Evolutionary conservation across 306 rosid species (phyloP).

Genomic region (Quercus rubra): DNA sequence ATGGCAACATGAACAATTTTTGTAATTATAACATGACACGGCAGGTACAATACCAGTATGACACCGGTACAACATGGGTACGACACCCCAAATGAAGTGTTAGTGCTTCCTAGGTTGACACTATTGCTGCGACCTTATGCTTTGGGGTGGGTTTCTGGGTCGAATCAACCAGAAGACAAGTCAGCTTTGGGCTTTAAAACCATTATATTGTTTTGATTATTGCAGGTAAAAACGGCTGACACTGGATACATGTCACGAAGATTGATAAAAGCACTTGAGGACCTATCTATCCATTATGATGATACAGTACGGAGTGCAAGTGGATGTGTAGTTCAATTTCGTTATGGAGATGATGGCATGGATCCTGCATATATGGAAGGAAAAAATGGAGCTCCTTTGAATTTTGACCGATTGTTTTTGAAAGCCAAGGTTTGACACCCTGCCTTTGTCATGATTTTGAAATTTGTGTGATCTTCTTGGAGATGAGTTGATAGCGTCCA

Average conservation of each 20-base stretch:
- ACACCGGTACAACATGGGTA: too few species aligned
- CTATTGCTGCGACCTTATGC: not conserved
- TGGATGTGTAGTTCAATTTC: slow-evolving; percentile 73
- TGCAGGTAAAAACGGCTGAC: slow-evolving; percentile 98
- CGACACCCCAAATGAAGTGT: too few species aligned
- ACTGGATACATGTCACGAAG: slow-evolving; percentile 98
- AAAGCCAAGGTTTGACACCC: slow-evolving; percentile 64
- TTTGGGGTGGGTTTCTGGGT: slow-evolving; percentile 8
- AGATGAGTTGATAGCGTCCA: not conserved
- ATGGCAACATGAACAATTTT: too few species aligned
- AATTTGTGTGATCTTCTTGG: slow-evolving; percentile 13
- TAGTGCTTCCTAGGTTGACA: too few species aligned
- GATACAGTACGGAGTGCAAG: slow-evolving; percentile 77
- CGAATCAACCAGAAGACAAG: not conserved
- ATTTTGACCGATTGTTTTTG: slow-evolving; percentile 69
- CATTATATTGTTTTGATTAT: slow-evolving; percentile 9
- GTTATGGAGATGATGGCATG: slow-evolving; percentile 97
- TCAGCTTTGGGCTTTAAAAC: slow-evolving; percentile 6
- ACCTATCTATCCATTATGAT: slow-evolving; percentile 79
- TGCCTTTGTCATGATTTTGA: slow-evolving; percentile 9
- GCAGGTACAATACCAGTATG: too few species aligned
- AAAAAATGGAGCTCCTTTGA: slow-evolving; percentile 75
- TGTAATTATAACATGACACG: too few species aligned
- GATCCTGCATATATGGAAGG: slow-evolving; percentile 97
- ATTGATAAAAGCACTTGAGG: slow-evolving; percentile 83